Conservation (phyloP, 768 basidiomycete species). For the Dioszegia aurantiaca region DNA sequence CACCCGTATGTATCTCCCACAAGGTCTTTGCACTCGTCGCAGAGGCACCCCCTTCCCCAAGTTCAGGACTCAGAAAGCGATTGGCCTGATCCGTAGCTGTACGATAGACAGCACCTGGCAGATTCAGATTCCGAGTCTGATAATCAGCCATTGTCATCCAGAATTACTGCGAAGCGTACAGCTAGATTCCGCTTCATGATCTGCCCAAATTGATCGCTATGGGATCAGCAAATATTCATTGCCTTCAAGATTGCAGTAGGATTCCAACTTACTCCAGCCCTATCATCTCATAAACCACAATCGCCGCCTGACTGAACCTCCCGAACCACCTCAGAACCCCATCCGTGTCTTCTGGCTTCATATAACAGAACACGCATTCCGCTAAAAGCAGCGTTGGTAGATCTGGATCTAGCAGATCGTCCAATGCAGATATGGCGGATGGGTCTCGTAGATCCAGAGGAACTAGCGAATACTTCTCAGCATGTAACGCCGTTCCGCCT, state of each 20-base stretch:
- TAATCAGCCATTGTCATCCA: neutral
- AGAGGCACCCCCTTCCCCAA: conserved; percentile 57
- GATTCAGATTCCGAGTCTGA: conserved; percentile 67
- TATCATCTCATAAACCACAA: conserved; percentile 88
- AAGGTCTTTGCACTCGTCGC: conserved; percentile 63
- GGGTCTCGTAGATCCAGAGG: conserved; percentile 70
- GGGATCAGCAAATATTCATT: conserved; percentile 4
- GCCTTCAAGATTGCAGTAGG: neutral
- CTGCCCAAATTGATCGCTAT: conserved; percentile 74
- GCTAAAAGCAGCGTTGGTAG: conserved; percentile 81
- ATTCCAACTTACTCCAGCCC: conserved; percentile 60
- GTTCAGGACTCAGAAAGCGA: conserved; percentile 58
- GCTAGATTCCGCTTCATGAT: conserved; percentile 87
- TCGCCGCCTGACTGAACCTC: conserved; percentile 53
- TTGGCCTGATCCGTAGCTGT: conserved; percentile 60
- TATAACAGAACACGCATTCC: conserved; percentile 92
- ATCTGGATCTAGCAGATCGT: conserved; percentile 58
- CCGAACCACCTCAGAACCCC: conserved; percentile 72
- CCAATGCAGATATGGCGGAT: conserved; percentile 8
- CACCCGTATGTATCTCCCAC: conserved; percentile 62
- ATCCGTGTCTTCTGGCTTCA: conserved; percentile 62
- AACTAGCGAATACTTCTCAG: conserved; percentile 64
- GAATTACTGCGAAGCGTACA: conserved; percentile 60
- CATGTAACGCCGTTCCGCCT: conserved; percentile 56
- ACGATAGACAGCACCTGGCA: conserved; percentile 70